These are phyloP conservation scores for Eudorina sp. DNA, from an alignment of 139 green algal genomes.

Conservation along the genomic window DNA sequence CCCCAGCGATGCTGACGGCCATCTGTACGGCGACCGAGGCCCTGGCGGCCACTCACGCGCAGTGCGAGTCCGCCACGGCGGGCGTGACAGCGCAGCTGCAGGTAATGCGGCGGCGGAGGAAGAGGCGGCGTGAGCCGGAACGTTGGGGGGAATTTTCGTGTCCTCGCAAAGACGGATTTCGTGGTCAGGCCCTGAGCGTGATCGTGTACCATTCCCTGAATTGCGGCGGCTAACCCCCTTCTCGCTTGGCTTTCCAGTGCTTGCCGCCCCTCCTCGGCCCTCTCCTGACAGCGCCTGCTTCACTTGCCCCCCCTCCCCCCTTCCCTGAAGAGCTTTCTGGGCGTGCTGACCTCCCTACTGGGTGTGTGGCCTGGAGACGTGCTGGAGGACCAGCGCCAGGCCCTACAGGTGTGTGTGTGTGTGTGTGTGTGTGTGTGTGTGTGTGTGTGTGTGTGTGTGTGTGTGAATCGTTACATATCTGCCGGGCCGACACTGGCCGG, in stretches of 20 bases:
- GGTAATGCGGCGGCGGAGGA: too few species aligned
- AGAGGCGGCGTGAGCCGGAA: too few species aligned
- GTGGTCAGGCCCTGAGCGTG: too few species aligned
- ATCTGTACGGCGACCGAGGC: not conserved
- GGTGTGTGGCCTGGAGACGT: constrained; percentile 18
- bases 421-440: too few species aligned
- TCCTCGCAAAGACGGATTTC: too few species aligned
- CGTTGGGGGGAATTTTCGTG: too few species aligned
- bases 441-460: too few species aligned
- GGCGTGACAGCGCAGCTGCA: not conserved
- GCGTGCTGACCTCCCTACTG: not conserved
- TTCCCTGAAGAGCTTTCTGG: not conserved
- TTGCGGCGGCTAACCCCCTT: too few species aligned
- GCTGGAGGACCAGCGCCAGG: not conserved
- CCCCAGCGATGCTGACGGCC: not conserved
- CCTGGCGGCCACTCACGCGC: not conserved
- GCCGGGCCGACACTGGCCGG: too few species aligned
- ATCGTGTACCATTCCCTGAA: too few species aligned
- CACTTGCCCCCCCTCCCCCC: not conserved
- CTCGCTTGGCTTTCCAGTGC: too few species aligned
- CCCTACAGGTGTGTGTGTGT: not conserved
- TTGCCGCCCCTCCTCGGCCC: not conserved
- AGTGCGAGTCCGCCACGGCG: not conserved
- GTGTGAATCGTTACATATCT: too few species aligned
- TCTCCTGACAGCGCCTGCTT: not conserved